phyloP scores from a whole-genome alignment of 1,139 yeast genomes.

The Candida neerlandica region DNA sequence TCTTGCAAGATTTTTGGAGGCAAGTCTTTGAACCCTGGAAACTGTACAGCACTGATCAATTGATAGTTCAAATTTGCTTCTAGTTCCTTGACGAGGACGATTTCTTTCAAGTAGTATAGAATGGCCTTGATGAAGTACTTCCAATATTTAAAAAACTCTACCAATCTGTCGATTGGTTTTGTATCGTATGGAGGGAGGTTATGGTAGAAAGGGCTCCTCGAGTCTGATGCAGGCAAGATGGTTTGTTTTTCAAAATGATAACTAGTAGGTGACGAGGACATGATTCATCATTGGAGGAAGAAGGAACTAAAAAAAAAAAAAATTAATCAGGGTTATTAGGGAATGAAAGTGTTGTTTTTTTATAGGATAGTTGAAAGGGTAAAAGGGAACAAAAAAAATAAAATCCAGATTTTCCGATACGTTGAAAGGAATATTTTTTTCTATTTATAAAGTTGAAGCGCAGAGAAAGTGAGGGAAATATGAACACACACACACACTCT shows the following conservation, averaged over 20 bases:
- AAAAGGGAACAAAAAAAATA: not conserved
- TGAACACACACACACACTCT: too few relatives aligned
- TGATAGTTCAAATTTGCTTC: constrained; percentile 67
- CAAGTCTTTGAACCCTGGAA: constrained; percentile 49
- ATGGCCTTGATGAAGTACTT: constrained; percentile 66
- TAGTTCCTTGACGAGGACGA: constrained; percentile 67
- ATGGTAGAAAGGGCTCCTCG: constrained; percentile 41
- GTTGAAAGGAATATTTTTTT: not conserved
- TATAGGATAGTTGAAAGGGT: not conserved
- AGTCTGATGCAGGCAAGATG: constrained; percentile 39
- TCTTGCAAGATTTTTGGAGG: constrained; percentile 25
- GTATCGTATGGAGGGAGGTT: constrained; percentile 44
- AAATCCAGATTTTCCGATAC: not conserved
- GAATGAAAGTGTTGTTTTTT: not conserved
- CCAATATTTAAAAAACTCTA: constrained; percentile 69
- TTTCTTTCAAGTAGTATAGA: constrained; percentile 61
- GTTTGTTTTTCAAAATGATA: constrained; percentile 29
- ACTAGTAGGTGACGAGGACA: not conserved
- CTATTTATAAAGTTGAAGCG: not conserved
- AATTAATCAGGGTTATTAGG: not conserved
- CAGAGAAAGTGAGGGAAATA: not conserved
- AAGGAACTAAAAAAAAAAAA: not conserved
- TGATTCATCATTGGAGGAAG: not conserved
- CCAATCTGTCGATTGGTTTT: constrained; percentile 52
- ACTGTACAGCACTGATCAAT: constrained; percentile 60